Conservation (phyloP, 108 stramenopile species). For the Cyclotella cryptica region DNA sequence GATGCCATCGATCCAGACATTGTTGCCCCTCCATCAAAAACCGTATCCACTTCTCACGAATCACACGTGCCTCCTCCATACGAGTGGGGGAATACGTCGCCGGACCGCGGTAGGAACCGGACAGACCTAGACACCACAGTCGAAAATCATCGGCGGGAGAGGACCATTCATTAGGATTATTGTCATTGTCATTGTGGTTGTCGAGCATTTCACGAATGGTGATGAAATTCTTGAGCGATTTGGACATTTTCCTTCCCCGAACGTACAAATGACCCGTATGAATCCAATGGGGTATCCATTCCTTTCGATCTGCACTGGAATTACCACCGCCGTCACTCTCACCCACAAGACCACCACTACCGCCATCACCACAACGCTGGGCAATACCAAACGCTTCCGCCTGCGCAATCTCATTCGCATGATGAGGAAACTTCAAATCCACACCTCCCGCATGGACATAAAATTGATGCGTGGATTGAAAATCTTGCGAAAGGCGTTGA, state of each 20-base stretch:
- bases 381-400: conserved; percentile 68
- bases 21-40: conserved; percentile 74
- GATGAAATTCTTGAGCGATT: conserved; percentile 97
- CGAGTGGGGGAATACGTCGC: conserved; percentile 68
- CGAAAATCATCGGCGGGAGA: conserved; percentile 88
- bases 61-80: conserved; percentile 65
- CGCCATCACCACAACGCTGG: neutral
- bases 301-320: neutral
- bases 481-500: conserved; percentile 38
- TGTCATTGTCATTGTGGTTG: conserved; percentile 6
- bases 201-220: conserved; percentile 81
- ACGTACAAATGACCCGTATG: conserved; percentile 99
- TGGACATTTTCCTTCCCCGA: conserved; percentile 98
- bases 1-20: conserved; percentile 57
- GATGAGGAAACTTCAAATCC: conserved; percentile 99
- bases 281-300: conserved; percentile 98
- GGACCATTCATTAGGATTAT: conserved; percentile 43
- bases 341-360: too few species aligned
- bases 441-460: conserved; percentile 92
- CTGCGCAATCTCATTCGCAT: conserved; percentile 99
- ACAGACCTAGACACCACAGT: conserved; percentile 85
- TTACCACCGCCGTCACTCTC: neutral
- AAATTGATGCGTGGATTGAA: conserved; percentile 63
- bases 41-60: conserved; percentile 65
- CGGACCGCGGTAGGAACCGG: conserved; percentile 82